Evolutionary conservation across 2,329 filamentous ascomycete genomes (phyloP).

Genomic region (Paraconiothyrium brasiliense): DNA sequence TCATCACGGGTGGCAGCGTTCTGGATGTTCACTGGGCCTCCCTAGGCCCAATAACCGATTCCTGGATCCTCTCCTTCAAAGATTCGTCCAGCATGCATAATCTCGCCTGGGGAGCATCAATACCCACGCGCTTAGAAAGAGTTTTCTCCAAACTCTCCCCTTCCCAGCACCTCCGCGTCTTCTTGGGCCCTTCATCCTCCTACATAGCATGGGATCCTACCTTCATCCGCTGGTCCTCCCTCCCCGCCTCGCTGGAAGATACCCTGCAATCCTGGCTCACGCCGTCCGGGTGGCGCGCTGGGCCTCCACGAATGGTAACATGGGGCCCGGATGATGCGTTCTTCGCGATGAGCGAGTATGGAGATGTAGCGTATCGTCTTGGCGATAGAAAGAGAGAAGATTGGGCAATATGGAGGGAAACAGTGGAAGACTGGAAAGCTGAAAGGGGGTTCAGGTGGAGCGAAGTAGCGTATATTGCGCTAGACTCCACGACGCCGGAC

Average conservation of each 20-base stretch:
- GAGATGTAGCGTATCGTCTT: conserved; percentile 39
- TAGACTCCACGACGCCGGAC: conserved; percentile 40
- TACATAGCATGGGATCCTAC: conserved; percentile 49
- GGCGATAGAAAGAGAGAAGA: conserved; percentile 24
- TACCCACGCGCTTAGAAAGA: conserved; percentile 32
- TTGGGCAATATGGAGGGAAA: conserved; percentile 46
- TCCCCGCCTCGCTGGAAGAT: conserved; percentile 41
- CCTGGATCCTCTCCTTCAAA: conserved; percentile 47
- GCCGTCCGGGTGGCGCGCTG: conserved; percentile 48
- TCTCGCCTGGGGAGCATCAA: conserved; percentile 39
- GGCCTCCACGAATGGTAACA: conserved; percentile 43
- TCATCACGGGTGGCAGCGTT: conserved; percentile 36
- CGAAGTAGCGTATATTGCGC: conserved; percentile 41
- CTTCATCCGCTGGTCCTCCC: conserved; percentile 43
- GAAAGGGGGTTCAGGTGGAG: conserved; percentile 44
- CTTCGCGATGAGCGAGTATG: conserved; percentile 50
- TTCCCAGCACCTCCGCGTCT: conserved; percentile 40
- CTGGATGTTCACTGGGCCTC: conserved; percentile 44
- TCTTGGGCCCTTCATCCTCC: conserved; percentile 39
- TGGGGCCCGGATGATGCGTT: conserved; percentile 45
- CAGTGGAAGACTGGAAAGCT: conserved; percentile 46
- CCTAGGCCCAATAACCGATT: conserved; percentile 39
- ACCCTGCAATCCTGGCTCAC: conserved; percentile 48
- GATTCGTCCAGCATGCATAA: conserved; percentile 35
- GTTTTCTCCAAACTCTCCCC: conserved; percentile 39